Evolutionary conservation across 2,329 filamentous ascomycete genomes (phyloP).

Genomic region (Helotiales sp.): DNA sequence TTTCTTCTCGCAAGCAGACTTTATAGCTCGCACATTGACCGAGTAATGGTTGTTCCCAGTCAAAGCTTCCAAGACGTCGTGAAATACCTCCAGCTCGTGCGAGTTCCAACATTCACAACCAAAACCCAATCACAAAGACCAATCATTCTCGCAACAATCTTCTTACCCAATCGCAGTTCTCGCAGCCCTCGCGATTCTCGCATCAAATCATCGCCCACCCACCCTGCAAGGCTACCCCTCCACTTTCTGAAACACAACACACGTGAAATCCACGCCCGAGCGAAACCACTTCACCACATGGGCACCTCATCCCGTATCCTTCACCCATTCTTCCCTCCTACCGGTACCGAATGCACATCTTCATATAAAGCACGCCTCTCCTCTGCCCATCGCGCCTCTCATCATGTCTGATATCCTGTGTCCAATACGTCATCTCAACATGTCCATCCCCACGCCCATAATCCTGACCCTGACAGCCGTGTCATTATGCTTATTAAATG

Average conservation of each 20-base stretch:
- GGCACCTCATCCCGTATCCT: not conserved
- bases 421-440: constrained; percentile 1
- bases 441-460: constrained; percentile 15
- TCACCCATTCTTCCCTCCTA: not conserved
- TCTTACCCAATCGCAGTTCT: not conserved
- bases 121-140: too few species aligned
- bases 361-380: not conserved
- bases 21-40: too few species aligned
- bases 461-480: constrained; percentile 12
- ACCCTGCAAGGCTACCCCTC: not conserved
- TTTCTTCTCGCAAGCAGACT: too few species aligned
- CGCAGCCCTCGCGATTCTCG: not conserved
- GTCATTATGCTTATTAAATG: constrained; percentile 15
- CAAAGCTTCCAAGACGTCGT: not conserved
- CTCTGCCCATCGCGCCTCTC: too few species aligned
- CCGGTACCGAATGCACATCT: not conserved
- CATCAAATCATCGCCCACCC: not conserved
- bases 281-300: too few species aligned
- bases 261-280: not conserved
- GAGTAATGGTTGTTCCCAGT: not conserved
- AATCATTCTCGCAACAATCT: not conserved
- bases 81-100: not conserved
- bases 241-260: not conserved
- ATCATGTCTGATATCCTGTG: constrained; percentile 1
- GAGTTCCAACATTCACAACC: not conserved